Evolutionary conservation across 331 rosid genomes (phyloP), one percentile per base, ranked within the genome.

Genomic region (Malus hybrid): DNA sequence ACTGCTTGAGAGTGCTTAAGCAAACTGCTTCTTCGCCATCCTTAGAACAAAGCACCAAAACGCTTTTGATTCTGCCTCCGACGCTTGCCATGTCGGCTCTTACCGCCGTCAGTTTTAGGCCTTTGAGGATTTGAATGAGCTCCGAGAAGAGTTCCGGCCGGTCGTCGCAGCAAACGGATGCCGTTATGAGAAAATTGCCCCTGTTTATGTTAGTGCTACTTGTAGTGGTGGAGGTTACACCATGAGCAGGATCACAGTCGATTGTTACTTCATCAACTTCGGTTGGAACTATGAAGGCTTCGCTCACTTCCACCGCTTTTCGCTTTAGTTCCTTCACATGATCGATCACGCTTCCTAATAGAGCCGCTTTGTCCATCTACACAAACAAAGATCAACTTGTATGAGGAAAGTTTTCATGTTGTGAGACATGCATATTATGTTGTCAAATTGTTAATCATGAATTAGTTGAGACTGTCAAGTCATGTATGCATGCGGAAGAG

Each of bases 321-420:
- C 89, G 18, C 83, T 90, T 95, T 29, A 95, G 97, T 65, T 95
- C 97, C 68, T 92, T 95, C 13, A 95, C 97, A 10, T 87, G 92
- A 10, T 95, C 96, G 46, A 95, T 92, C 77, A 85, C 99, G 32
- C 97, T 90, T 66, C 99, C 97, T 61, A 95, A 75, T 39, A 95
- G 83, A 56, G 99, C 97, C 66, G 99, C 99, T 72, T 92, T 95
- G 88, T 95, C 98, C 99, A 95, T 92, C 98, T 95, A 81, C 80
- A 82, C 65, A 80, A 52, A 26, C 56, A 13, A 39, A 74, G 46
- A 13, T 5, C 34, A 12, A 39, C 28, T 6, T 12, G 34, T 55
- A 53, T 71, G 33, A 71, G 20, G 56, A 50, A 50, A 6, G 56
- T 50, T 50, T 15, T 50, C n/a, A 6, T 50, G 1, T 16, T 18